Conservation (phyloP, 148 eudicot genomes). For the Mesembryanthemum crystallinum region DNA sequence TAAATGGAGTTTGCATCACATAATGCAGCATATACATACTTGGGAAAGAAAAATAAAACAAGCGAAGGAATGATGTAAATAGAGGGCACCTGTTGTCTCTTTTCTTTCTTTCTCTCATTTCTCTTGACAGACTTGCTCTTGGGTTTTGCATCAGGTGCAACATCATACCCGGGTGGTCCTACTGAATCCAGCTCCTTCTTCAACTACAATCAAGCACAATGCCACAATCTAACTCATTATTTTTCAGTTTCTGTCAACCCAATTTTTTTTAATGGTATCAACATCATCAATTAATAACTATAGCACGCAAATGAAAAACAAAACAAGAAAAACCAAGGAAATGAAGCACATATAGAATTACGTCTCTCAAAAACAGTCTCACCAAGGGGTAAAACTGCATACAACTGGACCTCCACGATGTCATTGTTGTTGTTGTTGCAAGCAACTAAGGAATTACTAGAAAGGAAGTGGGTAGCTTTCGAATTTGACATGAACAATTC, state of each 20-base stretch:
- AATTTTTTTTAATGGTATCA: neutral
- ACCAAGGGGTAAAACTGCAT: neutral
- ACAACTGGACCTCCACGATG: no score
- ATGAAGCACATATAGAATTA: neutral
- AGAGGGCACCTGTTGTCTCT: slow-evolving; percentile 41
- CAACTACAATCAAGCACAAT: slow-evolving; percentile 44
- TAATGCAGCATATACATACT: neutral
- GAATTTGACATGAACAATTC: neutral
- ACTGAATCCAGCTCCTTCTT: slow-evolving; percentile 68
- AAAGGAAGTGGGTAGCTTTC: neutral
- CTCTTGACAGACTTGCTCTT: slow-evolving; percentile 82
- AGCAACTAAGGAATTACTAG: neutral
- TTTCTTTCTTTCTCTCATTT: slow-evolving; percentile 88
- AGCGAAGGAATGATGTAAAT: neutral
- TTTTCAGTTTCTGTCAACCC: neutral
- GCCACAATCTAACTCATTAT: neutral
- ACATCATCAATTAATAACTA: neutral
- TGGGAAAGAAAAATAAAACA: neutral
- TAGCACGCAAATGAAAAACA: neutral
- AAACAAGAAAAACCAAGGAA: neutral
- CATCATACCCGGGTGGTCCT: slow-evolving; percentile 82
- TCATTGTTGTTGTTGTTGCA: no score
- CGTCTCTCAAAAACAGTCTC: no score
- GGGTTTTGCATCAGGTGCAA: slow-evolving; percentile 46
- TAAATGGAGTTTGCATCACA: neutral